Conservation (phyloP, 768 basidiomycete species). For the Pleurotus citrinopileatus region DNA sequence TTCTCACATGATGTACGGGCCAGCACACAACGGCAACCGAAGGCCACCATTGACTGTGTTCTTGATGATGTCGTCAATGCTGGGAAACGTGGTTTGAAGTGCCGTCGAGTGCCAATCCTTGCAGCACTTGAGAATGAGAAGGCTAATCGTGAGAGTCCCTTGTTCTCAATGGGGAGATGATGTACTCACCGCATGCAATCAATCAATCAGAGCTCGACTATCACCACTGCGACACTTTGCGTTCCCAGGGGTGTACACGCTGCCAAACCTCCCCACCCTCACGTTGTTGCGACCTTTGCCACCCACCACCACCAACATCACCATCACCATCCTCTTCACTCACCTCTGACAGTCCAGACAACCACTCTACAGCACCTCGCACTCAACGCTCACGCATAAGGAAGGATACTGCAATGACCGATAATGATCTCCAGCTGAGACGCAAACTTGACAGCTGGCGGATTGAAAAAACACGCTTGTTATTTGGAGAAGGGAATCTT, state of each 20-base stretch:
- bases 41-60: slow-evolving; percentile 11
- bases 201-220: too few species aligned
- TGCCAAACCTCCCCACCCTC: background rate
- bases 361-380: too few species aligned
- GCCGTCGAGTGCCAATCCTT: slow-evolving; percentile 13
- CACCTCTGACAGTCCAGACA: too few species aligned
- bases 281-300: background rate
- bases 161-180: background rate
- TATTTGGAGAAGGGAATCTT: slow-evolving; percentile 3
- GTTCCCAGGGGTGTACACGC: background rate
- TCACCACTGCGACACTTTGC: too few species aligned
- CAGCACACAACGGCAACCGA: too few species aligned
- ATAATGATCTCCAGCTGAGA: slow-evolving; percentile 7
- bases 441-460: slow-evolving; percentile 16
- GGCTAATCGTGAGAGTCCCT: slow-evolving; percentile 8
- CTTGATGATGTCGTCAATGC: slow-evolving; percentile 22
- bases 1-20: background rate
- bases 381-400: too few species aligned
- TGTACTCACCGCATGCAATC: too few species aligned
- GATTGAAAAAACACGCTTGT: background rate
- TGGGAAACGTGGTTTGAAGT: slow-evolving; percentile 7
- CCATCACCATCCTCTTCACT: too few species aligned
- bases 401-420: background rate
- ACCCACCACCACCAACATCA: too few species aligned
- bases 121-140: slow-evolving; percentile 13